Evolutionary conservation across 805 yeast species (phyloP).

Genomic region (Dipodascus albidus): DNA sequence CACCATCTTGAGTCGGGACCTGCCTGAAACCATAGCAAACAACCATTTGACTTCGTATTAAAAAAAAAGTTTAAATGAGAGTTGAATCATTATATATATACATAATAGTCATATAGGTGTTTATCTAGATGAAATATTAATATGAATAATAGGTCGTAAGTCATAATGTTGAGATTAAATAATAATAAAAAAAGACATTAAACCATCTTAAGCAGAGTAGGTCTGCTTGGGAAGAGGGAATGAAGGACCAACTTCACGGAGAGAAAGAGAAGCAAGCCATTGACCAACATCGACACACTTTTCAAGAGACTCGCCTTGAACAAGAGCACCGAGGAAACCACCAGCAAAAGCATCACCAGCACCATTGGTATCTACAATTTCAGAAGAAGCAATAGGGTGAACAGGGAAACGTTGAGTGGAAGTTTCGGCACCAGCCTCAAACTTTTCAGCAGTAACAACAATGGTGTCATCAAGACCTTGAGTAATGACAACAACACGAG

Average conservation of each 20-base stretch:
- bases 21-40: too few relatives aligned
- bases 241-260: constrained; percentile 91
- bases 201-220: constrained; percentile 24
- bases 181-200: too few relatives aligned
- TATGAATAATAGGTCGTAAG: not conserved
- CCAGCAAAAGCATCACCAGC: constrained; percentile 99
- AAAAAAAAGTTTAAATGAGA: too few relatives aligned
- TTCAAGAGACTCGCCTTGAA: constrained; percentile 51
- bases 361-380: constrained; percentile 90
- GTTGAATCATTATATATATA: not conserved
- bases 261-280: constrained; percentile 88
- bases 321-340: constrained; percentile 86
- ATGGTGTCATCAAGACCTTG: constrained; percentile 92
- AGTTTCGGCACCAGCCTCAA: constrained; percentile 31
- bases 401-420: constrained; percentile 50
- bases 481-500: constrained; percentile 86
- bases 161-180: constrained; percentile 1
- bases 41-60: too few relatives aligned
- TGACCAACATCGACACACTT: constrained; percentile 74
- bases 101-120: not conserved
- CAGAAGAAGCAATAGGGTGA: constrained; percentile 50
- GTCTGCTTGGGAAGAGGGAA: constrained; percentile 71
- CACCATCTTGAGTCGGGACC: too few relatives aligned
- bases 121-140: too few relatives aligned
- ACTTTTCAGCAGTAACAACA: constrained; percentile 47